phyloP scores from a whole-genome alignment of 371 early-diverging fungal species.

The Actinomucor elegans region DNA sequence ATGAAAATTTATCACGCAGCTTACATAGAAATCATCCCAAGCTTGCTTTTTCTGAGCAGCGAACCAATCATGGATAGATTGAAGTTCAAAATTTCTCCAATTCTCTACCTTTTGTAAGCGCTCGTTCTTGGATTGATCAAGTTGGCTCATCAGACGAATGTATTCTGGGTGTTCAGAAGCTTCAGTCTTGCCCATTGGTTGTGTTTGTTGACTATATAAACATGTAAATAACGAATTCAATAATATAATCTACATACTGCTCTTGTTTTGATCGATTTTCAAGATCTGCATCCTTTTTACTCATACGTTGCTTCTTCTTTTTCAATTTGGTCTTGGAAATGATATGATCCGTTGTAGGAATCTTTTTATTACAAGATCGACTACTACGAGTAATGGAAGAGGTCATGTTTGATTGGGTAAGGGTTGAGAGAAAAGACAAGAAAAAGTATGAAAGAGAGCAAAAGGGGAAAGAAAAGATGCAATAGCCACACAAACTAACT shows the following conservation, averaged over 20 bases:
- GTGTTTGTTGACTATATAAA: not conserved
- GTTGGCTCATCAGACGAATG: constrained; percentile 21
- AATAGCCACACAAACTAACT: constrained; percentile 22
- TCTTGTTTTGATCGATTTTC: constrained; percentile 5
- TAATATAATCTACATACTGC: not conserved
- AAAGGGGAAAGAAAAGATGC: constrained; percentile 23
- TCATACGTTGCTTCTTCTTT: constrained; percentile 18
- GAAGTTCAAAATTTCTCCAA: constrained; percentile 24
- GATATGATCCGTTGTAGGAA: constrained; percentile 1
- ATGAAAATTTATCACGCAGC: not conserved
- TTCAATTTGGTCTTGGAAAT: constrained; percentile 5
- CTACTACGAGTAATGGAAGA: constrained; percentile 23
- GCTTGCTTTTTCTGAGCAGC: constrained; percentile 30
- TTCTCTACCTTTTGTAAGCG: constrained; percentile 17
- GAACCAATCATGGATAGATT: constrained; percentile 30
- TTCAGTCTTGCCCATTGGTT: constrained; percentile 9
- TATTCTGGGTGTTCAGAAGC: constrained; percentile 29
- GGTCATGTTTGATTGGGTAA: constrained; percentile 11
- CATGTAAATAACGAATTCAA: not conserved
- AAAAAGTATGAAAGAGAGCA: constrained; percentile 5
- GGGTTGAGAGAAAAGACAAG: not conserved
- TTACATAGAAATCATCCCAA: constrained; percentile 34
- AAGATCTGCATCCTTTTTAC: constrained; percentile 9
- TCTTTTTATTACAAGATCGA: constrained; percentile 18
- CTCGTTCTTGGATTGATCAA: constrained; percentile 23